These are phyloP conservation scores for Solanum ossicruentum DNA, from an alignment of 257 asterid genomes.

Conservation along the genomic window DNA sequence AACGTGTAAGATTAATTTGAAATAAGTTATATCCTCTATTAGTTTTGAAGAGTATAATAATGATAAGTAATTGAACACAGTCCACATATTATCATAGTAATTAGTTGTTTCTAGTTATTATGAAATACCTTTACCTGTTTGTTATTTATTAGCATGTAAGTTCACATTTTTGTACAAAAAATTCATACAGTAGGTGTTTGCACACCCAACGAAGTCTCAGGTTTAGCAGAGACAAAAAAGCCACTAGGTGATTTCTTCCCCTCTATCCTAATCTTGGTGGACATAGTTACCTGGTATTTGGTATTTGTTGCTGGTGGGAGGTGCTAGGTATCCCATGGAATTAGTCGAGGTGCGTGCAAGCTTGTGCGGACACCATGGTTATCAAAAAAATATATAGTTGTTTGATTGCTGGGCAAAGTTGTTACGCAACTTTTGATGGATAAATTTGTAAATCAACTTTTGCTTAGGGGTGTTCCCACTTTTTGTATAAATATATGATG, in stretches of 20 bases:
- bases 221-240: neutral
- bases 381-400: too few relatives aligned
- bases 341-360: too few relatives aligned
- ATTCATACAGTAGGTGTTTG: neutral
- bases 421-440: neutral
- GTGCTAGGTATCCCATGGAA: too few relatives aligned
- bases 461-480: neutral
- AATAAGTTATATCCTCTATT: neutral
- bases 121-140: too few relatives aligned
- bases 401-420: neutral
- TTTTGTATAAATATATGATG: neutral
- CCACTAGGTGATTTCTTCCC: neutral
- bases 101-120: neutral
- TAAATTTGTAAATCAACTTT: neutral
- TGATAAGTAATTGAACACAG: neutral
- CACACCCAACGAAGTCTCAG: neutral
- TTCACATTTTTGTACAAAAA: neutral
- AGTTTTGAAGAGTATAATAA: neutral
- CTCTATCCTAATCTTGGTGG: neutral
- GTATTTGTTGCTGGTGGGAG: too few relatives aligned
- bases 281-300: too few relatives aligned
- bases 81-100: neutral
- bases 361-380: too few relatives aligned
- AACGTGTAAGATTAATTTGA: neutral
- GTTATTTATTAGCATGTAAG: neutral